phyloP scores from a whole-genome alignment of 2,329 filamentous ascomycete genomes.

The Diaporthe citri region DNA sequence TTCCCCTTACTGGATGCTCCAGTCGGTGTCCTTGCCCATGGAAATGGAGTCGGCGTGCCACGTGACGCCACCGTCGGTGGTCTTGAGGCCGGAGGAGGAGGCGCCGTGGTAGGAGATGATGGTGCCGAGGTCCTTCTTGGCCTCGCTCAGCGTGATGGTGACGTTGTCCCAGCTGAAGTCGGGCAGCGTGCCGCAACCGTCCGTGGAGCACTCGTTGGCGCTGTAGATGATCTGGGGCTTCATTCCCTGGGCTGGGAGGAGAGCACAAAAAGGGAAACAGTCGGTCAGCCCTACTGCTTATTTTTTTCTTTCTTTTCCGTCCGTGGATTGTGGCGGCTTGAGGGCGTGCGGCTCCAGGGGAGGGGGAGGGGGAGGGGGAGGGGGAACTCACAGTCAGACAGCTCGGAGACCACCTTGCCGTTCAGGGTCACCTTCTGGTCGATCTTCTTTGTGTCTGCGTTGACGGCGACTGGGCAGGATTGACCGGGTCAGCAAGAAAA shows the following conservation, averaged over 20 bases:
- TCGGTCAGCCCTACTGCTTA: conserved; percentile 1
- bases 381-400: conserved; percentile 29
- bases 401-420: conserved; percentile 37
- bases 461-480: conserved; percentile 9
- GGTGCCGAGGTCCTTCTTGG: conserved; percentile 26
- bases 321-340: background rate
- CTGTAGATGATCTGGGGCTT: conserved; percentile 39
- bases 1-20: background rate
- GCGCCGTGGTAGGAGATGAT: conserved; percentile 28
- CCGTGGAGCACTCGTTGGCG: conserved; percentile 34
- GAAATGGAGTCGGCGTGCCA: conserved; percentile 34
- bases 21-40: conserved; percentile 31
- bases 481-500: background rate
- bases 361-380: no score
- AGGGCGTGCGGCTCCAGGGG: background rate
- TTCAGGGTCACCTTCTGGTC: conserved; percentile 38
- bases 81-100: conserved; percentile 31
- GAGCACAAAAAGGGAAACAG: background rate
- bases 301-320: background rate
- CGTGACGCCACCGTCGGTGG: conserved; percentile 35
- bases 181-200: conserved; percentile 36
- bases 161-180: conserved; percentile 36
- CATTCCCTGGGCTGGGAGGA: conserved; percentile 30
- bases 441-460: conserved; percentile 26
- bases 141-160: conserved; percentile 33